Conservation (phyloP, 495 filamentous ascomycete species). For the Bathelium albidoporum region DNA sequence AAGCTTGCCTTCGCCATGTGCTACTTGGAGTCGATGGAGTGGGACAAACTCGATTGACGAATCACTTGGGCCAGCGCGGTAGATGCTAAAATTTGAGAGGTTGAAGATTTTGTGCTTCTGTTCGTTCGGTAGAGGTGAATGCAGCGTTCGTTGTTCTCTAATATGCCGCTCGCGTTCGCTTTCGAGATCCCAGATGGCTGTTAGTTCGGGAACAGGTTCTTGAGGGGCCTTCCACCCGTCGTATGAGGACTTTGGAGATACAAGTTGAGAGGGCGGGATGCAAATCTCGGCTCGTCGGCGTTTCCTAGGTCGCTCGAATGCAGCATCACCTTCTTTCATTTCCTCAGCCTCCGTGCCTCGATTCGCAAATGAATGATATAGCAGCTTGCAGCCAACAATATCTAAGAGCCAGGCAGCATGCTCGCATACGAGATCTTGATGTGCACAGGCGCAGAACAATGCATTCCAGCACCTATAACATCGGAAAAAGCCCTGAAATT, state of each 20-base stretch:
- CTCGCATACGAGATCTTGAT: too few relatives aligned
- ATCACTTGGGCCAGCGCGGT: constrained; percentile 3
- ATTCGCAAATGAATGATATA: too few relatives aligned
- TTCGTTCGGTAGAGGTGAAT: background rate
- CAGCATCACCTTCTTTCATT: background rate
- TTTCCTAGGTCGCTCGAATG: background rate
- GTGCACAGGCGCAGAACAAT: too few relatives aligned
- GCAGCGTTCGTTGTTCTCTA: background rate
- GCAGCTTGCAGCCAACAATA: too few relatives aligned
- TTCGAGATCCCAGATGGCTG: constrained; percentile 3
- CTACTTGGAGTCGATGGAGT: constrained; percentile 17
- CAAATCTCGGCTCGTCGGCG: background rate
- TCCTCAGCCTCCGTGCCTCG: background rate
- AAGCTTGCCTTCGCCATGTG: constrained; percentile 7
- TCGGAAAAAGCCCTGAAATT: too few relatives aligned
- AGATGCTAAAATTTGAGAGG: constrained; percentile 24
- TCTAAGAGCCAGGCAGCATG: too few relatives aligned
- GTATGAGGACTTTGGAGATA: constrained; percentile 11
- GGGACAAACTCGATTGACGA: constrained; percentile 14
- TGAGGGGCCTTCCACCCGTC: constrained; percentile 6
- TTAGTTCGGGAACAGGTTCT: background rate
- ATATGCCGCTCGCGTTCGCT: background rate
- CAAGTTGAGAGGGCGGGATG: background rate
- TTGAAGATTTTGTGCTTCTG: constrained; percentile 11
- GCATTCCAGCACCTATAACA: too few relatives aligned